Evolutionary conservation across 768 basidiomycete species (phyloP).

Genomic region (Amanita phalloides): DNA sequence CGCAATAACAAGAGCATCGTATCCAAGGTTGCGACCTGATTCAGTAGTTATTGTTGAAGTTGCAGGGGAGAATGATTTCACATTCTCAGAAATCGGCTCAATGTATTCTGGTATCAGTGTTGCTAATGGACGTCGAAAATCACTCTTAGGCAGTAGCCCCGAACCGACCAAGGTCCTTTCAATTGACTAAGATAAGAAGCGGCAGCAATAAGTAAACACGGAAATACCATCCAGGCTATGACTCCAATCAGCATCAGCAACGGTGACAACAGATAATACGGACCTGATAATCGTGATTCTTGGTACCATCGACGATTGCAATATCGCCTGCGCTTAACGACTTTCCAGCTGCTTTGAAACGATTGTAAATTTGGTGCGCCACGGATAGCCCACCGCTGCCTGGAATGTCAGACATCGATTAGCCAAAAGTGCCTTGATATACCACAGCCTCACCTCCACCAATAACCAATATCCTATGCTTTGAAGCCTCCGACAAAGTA

Average conservation of each 20-base stretch:
- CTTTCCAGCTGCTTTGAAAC: slow-evolving; percentile 63
- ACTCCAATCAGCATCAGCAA: slow-evolving; percentile 4
- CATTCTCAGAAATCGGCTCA: slow-evolving; percentile 58
- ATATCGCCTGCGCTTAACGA: slow-evolving; percentile 66
- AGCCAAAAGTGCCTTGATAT: background rate
- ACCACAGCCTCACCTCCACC: slow-evolving; percentile 59
- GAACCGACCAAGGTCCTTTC: slow-evolving; percentile 84
- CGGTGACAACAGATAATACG: slow-evolving; percentile 7
- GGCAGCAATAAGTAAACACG: background rate
- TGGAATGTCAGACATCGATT: slow-evolving; percentile 17
- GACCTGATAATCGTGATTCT: slow-evolving; percentile 82
- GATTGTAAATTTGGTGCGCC: slow-evolving; percentile 80
- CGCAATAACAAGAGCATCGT: slow-evolving; percentile 84
- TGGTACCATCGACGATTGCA: slow-evolving; percentile 73
- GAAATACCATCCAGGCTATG: slow-evolving; percentile 79
- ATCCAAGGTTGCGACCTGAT: slow-evolving; percentile 59
- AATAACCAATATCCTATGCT: slow-evolving; percentile 77
- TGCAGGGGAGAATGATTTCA: slow-evolving; percentile 64
- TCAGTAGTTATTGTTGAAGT: slow-evolving; percentile 64
- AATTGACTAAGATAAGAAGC: slow-evolving; percentile 3
- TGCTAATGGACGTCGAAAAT: slow-evolving; percentile 53
- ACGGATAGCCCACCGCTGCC: slow-evolving; percentile 76
- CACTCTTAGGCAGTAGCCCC: slow-evolving; percentile 66
- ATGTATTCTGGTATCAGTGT: slow-evolving; percentile 71
- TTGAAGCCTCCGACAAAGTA: slow-evolving; percentile 32